Evolutionary conservation across 331 rosid species (phyloP).

Genomic region (Quercus lobata): DNA sequence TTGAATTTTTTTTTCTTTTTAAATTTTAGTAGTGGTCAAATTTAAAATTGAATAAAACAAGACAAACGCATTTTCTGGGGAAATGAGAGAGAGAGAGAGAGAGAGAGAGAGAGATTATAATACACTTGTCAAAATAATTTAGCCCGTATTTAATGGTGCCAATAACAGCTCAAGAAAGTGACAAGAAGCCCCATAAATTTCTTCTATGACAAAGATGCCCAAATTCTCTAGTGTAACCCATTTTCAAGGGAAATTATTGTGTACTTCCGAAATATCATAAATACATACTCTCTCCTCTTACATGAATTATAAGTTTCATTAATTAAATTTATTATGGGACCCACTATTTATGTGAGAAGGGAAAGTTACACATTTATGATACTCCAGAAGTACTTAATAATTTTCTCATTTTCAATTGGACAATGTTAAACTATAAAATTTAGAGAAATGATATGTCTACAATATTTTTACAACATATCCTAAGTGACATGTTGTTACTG

Average conservation of each 20-base stretch:
- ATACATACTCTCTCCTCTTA: fast-evolving
- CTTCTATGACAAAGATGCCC: constrained; percentile 26
- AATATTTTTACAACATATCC: too few relatives aligned
- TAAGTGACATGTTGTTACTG: too few relatives aligned
- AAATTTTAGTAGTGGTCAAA: too few relatives aligned
- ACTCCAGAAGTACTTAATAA: too few relatives aligned
- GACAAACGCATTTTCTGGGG: too few relatives aligned
- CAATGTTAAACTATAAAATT: too few relatives aligned
- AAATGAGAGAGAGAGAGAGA: not conserved
- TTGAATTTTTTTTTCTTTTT: too few relatives aligned
- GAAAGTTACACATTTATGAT: too few relatives aligned
- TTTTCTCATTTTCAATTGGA: not conserved
- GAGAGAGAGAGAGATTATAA: not conserved
- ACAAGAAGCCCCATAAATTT: constrained; percentile 33
- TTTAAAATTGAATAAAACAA: too few relatives aligned
- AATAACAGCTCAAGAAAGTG: constrained; percentile 17
- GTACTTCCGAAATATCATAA: too few relatives aligned
- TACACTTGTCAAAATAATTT: constrained; percentile 18
- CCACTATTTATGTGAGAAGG: fast-evolving
- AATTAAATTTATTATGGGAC: too few relatives aligned
- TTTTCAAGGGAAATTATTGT: not conserved
- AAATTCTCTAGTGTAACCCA: not conserved
- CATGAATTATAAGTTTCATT: fast-evolving
- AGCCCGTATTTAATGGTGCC: constrained; percentile 14
- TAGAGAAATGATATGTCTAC: too few relatives aligned